Percentiles rank a stretch among this genome's conserved stretches.
These are phyloP conservation scores for Scedosporium minutisporum DNA, from an alignment of 2,329 filamentous ascomycete genomes.

Conservation along the genomic window DNA sequence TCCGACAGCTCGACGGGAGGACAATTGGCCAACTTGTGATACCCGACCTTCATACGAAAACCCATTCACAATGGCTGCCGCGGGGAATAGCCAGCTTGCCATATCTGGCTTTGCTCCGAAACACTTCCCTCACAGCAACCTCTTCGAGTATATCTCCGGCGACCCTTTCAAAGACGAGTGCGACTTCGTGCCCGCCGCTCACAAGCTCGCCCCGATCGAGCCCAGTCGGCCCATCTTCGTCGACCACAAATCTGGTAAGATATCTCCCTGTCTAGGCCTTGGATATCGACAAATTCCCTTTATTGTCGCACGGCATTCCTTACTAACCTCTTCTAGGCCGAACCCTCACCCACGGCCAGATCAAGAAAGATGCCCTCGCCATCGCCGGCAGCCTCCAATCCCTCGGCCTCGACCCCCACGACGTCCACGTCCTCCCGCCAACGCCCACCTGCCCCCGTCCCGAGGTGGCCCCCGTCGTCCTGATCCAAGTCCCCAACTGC, in stretches of 20 bases:
- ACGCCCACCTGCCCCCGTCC: slow-evolving; percentile 27
- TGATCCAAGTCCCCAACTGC: slow-evolving; percentile 32
- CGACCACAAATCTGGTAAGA: slow-evolving; percentile 28
- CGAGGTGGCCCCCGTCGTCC: slow-evolving; percentile 29
- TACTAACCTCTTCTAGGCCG: too few species aligned
- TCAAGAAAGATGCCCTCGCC: slow-evolving; percentile 24
- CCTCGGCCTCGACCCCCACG: slow-evolving; percentile 25
- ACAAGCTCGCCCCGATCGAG: slow-evolving; percentile 21
- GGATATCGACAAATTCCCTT: too few species aligned
- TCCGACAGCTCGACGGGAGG: not conserved
- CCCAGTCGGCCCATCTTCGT: slow-evolving; percentile 26
- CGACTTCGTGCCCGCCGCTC: slow-evolving; percentile 18
- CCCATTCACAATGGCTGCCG: not conserved
- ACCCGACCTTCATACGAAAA: not conserved
- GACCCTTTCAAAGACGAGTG: slow-evolving; percentile 24
- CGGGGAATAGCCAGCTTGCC: slow-evolving; percentile 1
- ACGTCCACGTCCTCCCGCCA: slow-evolving; percentile 23
- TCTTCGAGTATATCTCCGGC: slow-evolving; percentile 27
- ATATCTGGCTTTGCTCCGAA: not conserved
- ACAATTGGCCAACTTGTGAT: not conserved
- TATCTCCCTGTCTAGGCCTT: too few species aligned
- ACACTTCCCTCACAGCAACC: slow-evolving; percentile 16
- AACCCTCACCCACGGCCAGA: slow-evolving; percentile 22
- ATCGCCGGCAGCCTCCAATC: slow-evolving; percentile 24
- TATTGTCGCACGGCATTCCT: too few species aligned